A percentile compares a stretch with the other conserved stretches of the same genome.
phyloP scores from a whole-genome alignment of 2,329 filamentous ascomycete genomes.

The Colletotrichum gigasporum region DNA sequence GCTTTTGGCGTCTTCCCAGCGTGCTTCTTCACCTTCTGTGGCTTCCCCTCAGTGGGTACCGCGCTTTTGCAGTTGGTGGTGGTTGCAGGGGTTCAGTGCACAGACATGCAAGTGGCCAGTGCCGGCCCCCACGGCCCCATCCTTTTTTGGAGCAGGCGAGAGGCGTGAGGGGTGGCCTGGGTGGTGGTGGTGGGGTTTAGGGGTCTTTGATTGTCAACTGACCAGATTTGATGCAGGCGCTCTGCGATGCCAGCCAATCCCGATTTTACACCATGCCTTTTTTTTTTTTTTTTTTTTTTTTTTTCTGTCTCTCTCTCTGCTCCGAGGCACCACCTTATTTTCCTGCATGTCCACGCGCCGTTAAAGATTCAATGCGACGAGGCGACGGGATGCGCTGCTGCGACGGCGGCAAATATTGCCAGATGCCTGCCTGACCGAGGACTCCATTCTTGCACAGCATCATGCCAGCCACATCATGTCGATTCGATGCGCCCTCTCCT shows the following conservation, averaged over 20 bases:
- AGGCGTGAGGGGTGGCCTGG: constrained; percentile 2
- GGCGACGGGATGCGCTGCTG: too few relatives aligned
- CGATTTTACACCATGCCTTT: background rate
- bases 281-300: too few relatives aligned
- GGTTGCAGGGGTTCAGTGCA: constrained; percentile 8
- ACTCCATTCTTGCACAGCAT: too few relatives aligned
- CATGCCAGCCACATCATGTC: background rate
- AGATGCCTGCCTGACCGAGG: too few relatives aligned
- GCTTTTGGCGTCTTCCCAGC: too few relatives aligned
- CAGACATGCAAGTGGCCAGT: background rate
- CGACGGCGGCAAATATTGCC: too few relatives aligned
- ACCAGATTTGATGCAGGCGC: constrained; percentile 17
- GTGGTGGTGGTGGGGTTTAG: constrained; percentile 14
- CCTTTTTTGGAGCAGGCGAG: background rate
- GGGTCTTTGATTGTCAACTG: constrained; percentile 27
- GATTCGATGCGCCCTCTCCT: too few relatives aligned
- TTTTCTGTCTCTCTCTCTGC: background rate
- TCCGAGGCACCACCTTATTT: background rate
- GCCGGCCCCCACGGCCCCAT: background rate
- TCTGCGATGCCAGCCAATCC: background rate
- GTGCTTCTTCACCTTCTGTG: too few relatives aligned
- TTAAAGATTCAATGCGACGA: background rate
- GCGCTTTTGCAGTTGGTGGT: constrained; percentile 7
- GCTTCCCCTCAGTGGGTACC: background rate
- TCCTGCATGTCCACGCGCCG: background rate